Percentiles rank a stretch among this genome's conserved stretches.
phyloP scores from a whole-genome alignment of 1,284 basidiomycete species.

The Melampsora larici-populina region DNA sequence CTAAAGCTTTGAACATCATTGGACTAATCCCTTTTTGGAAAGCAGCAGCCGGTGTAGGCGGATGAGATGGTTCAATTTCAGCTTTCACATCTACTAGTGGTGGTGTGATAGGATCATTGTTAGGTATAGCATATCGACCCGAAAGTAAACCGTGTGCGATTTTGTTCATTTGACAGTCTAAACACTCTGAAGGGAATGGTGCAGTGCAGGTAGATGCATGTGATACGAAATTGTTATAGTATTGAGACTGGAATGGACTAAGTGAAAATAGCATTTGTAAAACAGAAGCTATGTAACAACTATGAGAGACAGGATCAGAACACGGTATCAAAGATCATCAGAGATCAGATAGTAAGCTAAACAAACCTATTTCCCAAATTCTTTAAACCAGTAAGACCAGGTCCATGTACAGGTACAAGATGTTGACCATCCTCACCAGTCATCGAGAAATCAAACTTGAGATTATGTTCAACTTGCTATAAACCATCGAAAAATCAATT shows the following conservation, averaged over 20 bases:
- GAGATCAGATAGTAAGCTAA: conserved; percentile 38
- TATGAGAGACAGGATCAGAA: conserved; percentile 51
- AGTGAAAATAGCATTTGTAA: conserved; percentile 83
- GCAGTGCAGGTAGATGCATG: conserved; percentile 70
- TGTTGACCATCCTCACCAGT: conserved; percentile 84
- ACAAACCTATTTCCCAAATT: conserved; percentile 94
- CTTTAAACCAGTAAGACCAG: conserved; percentile 79
- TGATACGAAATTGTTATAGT: conserved; percentile 62
- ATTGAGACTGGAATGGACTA: conserved; percentile 67
- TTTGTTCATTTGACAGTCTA: conserved; percentile 94
- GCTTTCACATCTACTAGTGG: neutral
- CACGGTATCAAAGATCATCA: neutral
- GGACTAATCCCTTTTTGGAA: conserved; percentile 88
- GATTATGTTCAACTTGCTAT: conserved; percentile 93
- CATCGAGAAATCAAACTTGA: conserved; percentile 91
- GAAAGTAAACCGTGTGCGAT: conserved; percentile 87
- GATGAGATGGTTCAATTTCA: neutral
- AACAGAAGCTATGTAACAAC: conserved; percentile 96
- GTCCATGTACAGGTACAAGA: conserved; percentile 81
- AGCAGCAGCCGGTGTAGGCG: conserved; percentile 50
- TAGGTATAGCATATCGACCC: conserved; percentile 77
- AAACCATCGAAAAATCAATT: no score
- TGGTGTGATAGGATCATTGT: conserved; percentile 45
- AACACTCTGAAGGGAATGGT: conserved; percentile 71
- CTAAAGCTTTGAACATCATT: conserved; percentile 77